Evolutionary conservation across 768 basidiomycete genomes (phyloP).

Genomic region (Lactarius pseudohatsudake): DNA sequence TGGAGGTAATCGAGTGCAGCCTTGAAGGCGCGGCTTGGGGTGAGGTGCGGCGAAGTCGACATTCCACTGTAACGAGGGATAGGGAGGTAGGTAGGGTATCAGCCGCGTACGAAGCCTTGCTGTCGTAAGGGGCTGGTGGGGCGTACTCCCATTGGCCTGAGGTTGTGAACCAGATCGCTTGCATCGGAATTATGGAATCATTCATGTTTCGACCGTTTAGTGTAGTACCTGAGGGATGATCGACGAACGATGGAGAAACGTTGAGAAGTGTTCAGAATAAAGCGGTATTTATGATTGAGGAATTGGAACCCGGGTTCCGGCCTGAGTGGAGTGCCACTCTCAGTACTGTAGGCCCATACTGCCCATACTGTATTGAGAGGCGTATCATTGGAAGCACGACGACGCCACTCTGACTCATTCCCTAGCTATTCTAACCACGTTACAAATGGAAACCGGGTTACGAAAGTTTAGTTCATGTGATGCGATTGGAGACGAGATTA

Average conservation of each 20-base stretch:
- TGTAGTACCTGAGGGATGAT: neutral
- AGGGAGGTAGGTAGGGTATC: conserved; percentile 43
- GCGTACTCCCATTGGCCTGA: conserved; percentile 24
- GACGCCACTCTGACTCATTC: neutral
- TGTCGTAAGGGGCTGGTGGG: conserved; percentile 37
- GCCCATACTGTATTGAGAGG: neutral
- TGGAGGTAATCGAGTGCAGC: conserved; percentile 56
- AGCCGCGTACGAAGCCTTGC: conserved; percentile 30
- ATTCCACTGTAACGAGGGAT: conserved; percentile 72
- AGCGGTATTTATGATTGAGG: neutral
- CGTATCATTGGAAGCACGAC: neutral
- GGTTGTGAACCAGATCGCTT: neutral
- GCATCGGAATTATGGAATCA: conserved; percentile 1
- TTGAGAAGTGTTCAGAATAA: neutral
- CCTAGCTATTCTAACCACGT: no score
- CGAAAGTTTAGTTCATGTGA: neutral
- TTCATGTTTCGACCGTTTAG: conserved; percentile 1
- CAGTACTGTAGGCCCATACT: neutral
- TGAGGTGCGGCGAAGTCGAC: conserved; percentile 48
- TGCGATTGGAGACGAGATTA: conserved; percentile 1
- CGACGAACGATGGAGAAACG: neutral
- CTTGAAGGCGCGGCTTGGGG: conserved; percentile 45
- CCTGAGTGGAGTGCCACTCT: neutral
- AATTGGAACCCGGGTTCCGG: neutral
- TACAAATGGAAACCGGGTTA: neutral